Percentiles rank a stretch among this genome's conserved stretches.
phyloP scores from a whole-genome alignment of 495 filamentous ascomycete species.

The Cercophora sp. region DNA sequence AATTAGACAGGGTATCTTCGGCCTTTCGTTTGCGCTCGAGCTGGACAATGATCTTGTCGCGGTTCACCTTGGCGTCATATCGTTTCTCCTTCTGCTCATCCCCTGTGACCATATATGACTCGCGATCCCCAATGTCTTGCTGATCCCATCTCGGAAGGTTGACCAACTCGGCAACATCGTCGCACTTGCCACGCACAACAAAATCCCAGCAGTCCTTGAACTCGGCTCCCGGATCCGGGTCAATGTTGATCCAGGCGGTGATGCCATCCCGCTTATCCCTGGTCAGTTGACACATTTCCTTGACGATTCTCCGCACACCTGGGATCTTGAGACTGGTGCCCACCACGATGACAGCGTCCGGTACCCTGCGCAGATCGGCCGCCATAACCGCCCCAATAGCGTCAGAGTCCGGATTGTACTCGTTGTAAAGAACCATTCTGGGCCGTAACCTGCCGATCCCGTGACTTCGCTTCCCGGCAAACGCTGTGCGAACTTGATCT shows the following conservation, averaged over 20 bases:
- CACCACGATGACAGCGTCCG: constrained; percentile 89
- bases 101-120: constrained; percentile 34
- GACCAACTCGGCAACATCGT: constrained; percentile 75
- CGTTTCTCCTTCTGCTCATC: constrained; percentile 37
- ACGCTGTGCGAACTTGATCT: constrained; percentile 70
- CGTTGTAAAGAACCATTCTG: constrained; percentile 94
- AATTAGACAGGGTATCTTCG: constrained; percentile 9
- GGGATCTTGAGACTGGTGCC: constrained; percentile 95
- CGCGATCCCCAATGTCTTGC: constrained; percentile 34
- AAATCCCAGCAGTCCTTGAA: constrained; percentile 91
- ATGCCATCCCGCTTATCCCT: constrained; percentile 79
- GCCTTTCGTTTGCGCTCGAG: constrained; percentile 30
- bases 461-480: constrained; percentile 85
- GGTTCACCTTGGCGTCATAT: constrained; percentile 27
- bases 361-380: constrained; percentile 76
- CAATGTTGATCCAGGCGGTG: constrained; percentile 90
- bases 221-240: constrained; percentile 77
- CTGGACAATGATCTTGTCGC: constrained; percentile 37
- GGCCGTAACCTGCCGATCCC: constrained; percentile 87
- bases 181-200: constrained; percentile 80
- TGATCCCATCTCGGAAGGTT: constrained; percentile 76
- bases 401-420: constrained; percentile 92
- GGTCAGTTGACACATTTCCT: constrained; percentile 81
- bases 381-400: constrained; percentile 88
- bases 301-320: constrained; percentile 81